Evolutionary conservation across 352 stramenopile species (phyloP), one percentile per base, ranked within the genome.

Genomic region (Globisporangium viniferum): DNA sequence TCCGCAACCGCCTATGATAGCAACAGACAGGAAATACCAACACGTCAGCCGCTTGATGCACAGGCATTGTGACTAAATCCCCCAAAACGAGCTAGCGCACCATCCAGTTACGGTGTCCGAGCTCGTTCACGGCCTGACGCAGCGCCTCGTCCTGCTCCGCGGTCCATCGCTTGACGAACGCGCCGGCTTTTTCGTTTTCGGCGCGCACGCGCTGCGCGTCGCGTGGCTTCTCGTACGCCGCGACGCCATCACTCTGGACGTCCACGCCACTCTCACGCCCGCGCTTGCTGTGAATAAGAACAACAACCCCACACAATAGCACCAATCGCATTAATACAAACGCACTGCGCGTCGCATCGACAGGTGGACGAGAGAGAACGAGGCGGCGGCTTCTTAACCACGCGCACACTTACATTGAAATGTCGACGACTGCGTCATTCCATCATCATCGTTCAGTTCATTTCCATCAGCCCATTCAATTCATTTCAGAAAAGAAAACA

Each of bases 91-190:
- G 35, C 3, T 31, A 35, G 31, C 31, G 31, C 39, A 94, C 88
- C 82, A 95, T 96, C 91, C 91, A 97, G 74, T 97, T 96, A n/a
- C 84, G 77, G 55, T 92, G 81, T 6, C 88, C 89, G 27, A 92
- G 83, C 66, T 92, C 83, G 3, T 81, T 80, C 15, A 97, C 88
- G 8, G 87, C 91, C 24, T 78, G 68, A 31, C 88, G 88, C 27
- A 97, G 78, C 44, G 86, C 87, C 18, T 95, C 83, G 64, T 97
- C 91, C 86, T 95, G 88, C 63, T 94, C 88, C 5, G 82, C 76
- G 8, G 88, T 95, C 88, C 88, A 95, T 36, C 88, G 88, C 66
- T 90, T 89, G 62, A 77, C 82, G 10, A 72, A 70, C 8, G 76
- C 73, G 24, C 53, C 68, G 14, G 36, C 72, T 57, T 82, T 85